A percentile compares a stretch with the other conserved stretches of the same genome.
phyloP scores from a whole-genome alignment of 768 basidiomycete genomes.

The Auricularia heimuer region DNA sequence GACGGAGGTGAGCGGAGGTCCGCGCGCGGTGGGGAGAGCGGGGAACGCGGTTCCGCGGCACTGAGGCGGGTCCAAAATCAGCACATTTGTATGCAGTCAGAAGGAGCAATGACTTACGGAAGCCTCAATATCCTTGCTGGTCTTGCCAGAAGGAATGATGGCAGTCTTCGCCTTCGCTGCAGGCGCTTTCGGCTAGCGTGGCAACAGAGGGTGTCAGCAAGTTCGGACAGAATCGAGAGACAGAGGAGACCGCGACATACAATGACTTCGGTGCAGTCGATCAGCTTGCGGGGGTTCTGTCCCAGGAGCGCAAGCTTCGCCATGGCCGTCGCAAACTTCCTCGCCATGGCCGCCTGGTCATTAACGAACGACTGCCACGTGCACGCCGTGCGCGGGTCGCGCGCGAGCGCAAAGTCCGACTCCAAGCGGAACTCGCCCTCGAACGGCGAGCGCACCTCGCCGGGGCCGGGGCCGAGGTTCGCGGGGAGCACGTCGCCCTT shows the following conservation, averaged over 20 bases:
- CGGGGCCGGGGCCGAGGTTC: conserved; percentile 1
- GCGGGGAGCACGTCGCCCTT: conserved; percentile 24
- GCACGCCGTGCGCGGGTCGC: conserved; percentile 20
- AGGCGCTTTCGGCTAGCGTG: background rate
- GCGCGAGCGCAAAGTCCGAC: conserved; percentile 14
- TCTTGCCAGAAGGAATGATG: background rate
- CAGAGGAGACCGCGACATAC: background rate
- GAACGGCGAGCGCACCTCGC: background rate
- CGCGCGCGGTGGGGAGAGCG: background rate
- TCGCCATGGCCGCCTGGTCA: conserved; percentile 25
- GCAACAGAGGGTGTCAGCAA: background rate
- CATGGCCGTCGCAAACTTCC: conserved; percentile 33
- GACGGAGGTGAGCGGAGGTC: background rate
- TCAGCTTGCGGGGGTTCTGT: conserved; percentile 25
- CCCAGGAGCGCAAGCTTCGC: conserved; percentile 34
- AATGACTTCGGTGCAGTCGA: conserved; percentile 39
- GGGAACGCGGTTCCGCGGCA: background rate
- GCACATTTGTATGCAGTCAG: background rate
- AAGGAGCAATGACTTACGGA: background rate
- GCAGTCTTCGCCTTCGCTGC: background rate
- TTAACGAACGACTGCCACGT: conserved; percentile 26
- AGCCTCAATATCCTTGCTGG: background rate
- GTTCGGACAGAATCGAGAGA: background rate
- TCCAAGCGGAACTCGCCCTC: conserved; percentile 17
- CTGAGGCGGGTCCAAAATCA: background rate